Conservation (phyloP, 1,284 basidiomycete genomes). For the Ustilago nuda region DNA sequence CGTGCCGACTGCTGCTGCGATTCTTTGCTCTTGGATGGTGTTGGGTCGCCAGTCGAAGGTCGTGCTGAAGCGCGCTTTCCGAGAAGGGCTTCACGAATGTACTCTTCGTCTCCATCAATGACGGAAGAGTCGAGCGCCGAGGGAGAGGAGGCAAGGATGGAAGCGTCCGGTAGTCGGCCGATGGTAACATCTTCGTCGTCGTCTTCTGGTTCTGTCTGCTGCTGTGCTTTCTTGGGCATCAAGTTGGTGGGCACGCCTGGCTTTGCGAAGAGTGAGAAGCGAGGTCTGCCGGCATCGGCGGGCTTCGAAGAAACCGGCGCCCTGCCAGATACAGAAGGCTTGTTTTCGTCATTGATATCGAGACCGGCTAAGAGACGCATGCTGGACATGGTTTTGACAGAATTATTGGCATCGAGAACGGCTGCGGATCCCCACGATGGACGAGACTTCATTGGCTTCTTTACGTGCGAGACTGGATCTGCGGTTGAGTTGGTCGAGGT, state of each 20-base stretch:
- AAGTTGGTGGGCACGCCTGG: constrained; percentile 44
- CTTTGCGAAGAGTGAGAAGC: constrained; percentile 52
- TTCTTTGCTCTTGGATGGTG: constrained; percentile 40
- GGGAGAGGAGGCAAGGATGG: constrained; percentile 18
- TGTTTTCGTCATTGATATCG: constrained; percentile 43
- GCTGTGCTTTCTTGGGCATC: constrained; percentile 29
- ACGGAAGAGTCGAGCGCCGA: constrained; percentile 6
- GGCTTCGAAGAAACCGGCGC: constrained; percentile 9
- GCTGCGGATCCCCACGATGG: constrained; percentile 48
- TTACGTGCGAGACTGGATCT: constrained; percentile 12
- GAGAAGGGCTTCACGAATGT: constrained; percentile 49
- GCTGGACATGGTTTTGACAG: constrained; percentile 37
- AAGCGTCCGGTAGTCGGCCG: constrained; percentile 22
- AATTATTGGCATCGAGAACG: constrained; percentile 34
- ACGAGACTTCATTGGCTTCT: constrained; percentile 38
- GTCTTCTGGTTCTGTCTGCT: constrained; percentile 27
- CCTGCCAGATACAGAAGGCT: constrained; percentile 34
- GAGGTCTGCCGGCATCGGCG: constrained; percentile 24
- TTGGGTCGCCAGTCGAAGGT: constrained; percentile 35
- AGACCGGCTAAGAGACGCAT: constrained; percentile 46
- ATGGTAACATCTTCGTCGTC: constrained; percentile 39
- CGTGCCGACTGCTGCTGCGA: constrained; percentile 51
- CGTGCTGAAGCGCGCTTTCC: constrained; percentile 35
- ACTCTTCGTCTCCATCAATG: constrained; percentile 42
- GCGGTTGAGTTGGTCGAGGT: constrained; percentile 14